phyloP scores from a whole-genome alignment of 257 asterid genomes.

The Solanum corneliomulleri region DNA sequence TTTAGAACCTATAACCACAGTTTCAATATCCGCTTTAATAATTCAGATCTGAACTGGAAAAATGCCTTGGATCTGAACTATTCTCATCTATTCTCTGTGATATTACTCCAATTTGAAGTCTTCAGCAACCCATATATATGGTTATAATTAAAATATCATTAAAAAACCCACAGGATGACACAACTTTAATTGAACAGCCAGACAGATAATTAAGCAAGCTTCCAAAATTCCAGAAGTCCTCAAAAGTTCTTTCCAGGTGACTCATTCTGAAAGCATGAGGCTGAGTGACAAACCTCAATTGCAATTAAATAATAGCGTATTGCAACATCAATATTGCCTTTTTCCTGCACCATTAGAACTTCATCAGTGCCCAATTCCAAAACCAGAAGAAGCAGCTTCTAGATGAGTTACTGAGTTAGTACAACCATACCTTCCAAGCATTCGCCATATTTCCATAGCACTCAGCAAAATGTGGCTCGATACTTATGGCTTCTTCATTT shows the following conservation, averaged over 20 bases:
- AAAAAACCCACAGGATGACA: background rate
- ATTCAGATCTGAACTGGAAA: background rate
- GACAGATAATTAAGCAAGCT: background rate
- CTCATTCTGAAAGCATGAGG: background rate
- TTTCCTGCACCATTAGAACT: constrained; percentile 52
- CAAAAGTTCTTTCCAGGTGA: background rate
- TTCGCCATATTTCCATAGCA: constrained; percentile 99
- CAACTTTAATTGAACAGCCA: background rate
- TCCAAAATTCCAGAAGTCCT: background rate
- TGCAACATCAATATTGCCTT: constrained; percentile 89
- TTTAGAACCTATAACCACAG: background rate
- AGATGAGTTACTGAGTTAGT: background rate
- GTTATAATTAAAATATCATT: background rate
- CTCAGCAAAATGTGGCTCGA: constrained; percentile 95
- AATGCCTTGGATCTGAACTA: background rate
- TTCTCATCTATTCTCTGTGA: background rate
- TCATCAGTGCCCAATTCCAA: constrained; percentile 1
- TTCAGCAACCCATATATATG: background rate
- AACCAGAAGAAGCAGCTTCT: background rate
- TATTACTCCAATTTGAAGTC: background rate
- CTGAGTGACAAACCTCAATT: constrained; percentile 54
- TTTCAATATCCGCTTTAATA: background rate
- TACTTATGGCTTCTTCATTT: constrained; percentile 88
- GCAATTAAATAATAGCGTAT: constrained; percentile 91
- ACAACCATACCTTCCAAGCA: constrained; percentile 77